Percentiles rank a stretch among this genome's conserved stretches.
phyloP scores from a whole-genome alignment of 2,329 filamentous ascomycete genomes.

The Cryphonectria naterciae region DNA sequence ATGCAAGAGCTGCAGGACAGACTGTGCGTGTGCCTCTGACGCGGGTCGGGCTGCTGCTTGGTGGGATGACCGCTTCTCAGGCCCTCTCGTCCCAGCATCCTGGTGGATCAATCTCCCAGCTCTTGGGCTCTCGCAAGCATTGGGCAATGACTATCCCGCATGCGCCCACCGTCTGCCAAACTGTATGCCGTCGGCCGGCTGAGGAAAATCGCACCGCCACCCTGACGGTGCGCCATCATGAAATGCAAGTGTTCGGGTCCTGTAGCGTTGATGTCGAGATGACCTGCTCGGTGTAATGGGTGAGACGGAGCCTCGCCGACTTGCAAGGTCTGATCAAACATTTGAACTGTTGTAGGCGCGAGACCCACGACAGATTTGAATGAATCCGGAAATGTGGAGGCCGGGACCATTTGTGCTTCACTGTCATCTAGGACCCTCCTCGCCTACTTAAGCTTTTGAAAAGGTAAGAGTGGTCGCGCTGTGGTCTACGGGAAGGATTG shows the following conservation, averaged over 20 bases:
- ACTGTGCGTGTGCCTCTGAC: conserved; percentile 17
- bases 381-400: background rate
- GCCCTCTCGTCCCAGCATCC: background rate
- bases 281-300: background rate
- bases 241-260: background rate
- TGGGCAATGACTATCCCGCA: background rate
- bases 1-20: conserved; percentile 24
- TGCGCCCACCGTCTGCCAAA: background rate
- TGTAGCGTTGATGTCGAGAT: background rate
- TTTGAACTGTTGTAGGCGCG: background rate
- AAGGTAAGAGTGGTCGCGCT: background rate
- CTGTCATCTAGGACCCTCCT: conserved; percentile 12
- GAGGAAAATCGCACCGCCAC: background rate
- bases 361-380: background rate
- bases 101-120: background rate
- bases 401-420: background rate
- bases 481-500: conserved; percentile 11
- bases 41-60: conserved; percentile 16
- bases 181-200: background rate
- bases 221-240: too few species aligned
- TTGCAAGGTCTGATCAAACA: background rate
- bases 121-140: background rate
- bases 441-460: conserved; percentile 5
- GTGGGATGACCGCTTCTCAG: background rate
- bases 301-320: background rate